Evolutionary conservation across 306 rosid species (phyloP).

Genomic region (Pyrus bretschneideri): DNA sequence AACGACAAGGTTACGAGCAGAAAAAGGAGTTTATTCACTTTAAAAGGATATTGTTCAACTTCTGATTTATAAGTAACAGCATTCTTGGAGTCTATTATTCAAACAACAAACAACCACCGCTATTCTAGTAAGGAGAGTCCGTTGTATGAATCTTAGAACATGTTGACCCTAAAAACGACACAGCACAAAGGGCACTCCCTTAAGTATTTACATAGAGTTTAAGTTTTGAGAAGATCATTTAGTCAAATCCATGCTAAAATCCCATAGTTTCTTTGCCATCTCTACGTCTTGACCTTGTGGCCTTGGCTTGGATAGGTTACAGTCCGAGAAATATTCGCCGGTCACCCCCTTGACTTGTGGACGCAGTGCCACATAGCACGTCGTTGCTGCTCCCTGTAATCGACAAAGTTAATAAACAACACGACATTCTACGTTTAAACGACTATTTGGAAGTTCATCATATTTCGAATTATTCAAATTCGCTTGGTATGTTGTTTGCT

Average conservation of each 20-base stretch:
- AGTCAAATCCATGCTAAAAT: slow-evolving; percentile 46
- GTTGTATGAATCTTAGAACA: no score
- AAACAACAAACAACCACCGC: no score
- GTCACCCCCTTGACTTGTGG: slow-evolving; percentile 58
- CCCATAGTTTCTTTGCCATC: slow-evolving; percentile 76
- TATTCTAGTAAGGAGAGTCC: no score
- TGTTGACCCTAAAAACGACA: no score
- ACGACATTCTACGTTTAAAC: neutral
- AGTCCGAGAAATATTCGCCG: slow-evolving; percentile 54
- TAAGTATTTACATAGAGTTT: no score
- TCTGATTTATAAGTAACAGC: neutral
- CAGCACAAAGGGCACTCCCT: no score
- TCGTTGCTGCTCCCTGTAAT: slow-evolving; percentile 82
- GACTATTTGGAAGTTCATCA: neutral
- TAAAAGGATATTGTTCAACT: neutral
- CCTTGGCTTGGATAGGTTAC: slow-evolving; percentile 42
- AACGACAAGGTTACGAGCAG: neutral
- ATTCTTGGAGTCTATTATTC: no score
- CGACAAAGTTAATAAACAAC: neutral
- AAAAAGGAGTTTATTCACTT: neutral
- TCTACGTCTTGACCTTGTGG: slow-evolving; percentile 36
- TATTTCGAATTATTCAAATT: neutral
- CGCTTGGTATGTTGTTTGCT: neutral
- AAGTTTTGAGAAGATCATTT: neutral
- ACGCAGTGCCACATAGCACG: slow-evolving; percentile 71